These are phyloP conservation scores for Cucumis variabilis DNA, from an alignment of 331 rosid genomes.

Conservation along the genomic window DNA sequence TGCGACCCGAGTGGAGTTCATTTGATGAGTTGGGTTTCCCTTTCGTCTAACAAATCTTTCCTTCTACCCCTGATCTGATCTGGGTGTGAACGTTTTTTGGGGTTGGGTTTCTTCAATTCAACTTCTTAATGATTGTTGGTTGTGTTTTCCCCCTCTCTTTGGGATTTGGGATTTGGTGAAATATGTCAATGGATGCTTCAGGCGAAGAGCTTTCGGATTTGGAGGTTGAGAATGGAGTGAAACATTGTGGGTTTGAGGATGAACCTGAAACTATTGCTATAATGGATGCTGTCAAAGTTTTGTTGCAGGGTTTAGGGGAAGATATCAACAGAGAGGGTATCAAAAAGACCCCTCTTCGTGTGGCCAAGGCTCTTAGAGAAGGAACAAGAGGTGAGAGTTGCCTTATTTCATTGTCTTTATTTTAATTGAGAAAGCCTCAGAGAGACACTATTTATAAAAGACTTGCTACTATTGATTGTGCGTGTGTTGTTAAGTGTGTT, in stretches of 20 bases:
- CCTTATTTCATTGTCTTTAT: constrained; percentile 8
- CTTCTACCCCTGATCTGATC: constrained; percentile 30
- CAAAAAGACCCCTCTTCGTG: constrained; percentile 86
- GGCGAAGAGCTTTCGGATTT: constrained; percentile 63
- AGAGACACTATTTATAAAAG: background rate
- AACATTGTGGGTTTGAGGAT: constrained; percentile 41
- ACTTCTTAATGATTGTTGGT: background rate
- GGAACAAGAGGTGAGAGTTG: constrained; percentile 80
- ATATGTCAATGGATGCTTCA: constrained; percentile 72
- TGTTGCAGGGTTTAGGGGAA: constrained; percentile 83
- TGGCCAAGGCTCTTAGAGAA: constrained; percentile 92
- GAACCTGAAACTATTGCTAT: constrained; percentile 63
- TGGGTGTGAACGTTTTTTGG: constrained; percentile 21
- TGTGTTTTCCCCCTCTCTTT: background rate
- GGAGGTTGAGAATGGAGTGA: constrained; percentile 72
- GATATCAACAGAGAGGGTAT: constrained; percentile 88
- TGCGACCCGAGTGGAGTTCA: background rate
- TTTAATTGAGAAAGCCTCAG: background rate
- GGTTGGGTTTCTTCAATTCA: constrained; percentile 15
- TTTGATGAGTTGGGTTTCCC: background rate
- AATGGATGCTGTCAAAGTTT: constrained; percentile 80
- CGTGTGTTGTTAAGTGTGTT: background rate
- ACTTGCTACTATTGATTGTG: background rate
- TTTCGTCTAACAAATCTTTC: background rate
- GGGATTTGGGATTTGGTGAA: background rate